These are phyloP conservation scores for Xylaria sp. DNA, from an alignment of 2,329 filamentous ascomycete species.

Conservation along the genomic window DNA sequence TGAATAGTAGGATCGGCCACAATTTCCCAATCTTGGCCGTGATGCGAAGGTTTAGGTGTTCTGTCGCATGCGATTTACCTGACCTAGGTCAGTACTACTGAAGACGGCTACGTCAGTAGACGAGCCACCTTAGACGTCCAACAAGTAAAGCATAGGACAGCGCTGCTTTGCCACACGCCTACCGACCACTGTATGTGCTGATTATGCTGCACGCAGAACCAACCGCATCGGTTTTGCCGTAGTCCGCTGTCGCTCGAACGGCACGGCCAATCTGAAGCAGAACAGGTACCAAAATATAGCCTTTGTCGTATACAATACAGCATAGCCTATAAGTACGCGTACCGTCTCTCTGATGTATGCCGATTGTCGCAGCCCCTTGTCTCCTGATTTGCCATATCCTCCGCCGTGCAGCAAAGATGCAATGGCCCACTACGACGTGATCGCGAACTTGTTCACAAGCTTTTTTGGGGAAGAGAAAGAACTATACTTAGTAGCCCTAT, in stretches of 20 bases:
- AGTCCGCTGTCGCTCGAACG: conserved; percentile 4
- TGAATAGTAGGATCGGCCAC: neutral
- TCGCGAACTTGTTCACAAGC: conserved; percentile 8
- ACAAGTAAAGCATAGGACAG: too few species aligned
- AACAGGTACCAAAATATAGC: neutral
- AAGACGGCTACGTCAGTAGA: neutral
- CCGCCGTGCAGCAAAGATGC: neutral
- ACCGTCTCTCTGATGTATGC: conserved; percentile 13
- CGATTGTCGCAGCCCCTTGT: conserved; percentile 5
- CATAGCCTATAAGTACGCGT: conserved; percentile 12
- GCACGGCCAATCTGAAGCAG: neutral
- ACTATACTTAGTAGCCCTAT: neutral
- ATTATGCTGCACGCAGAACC: neutral
- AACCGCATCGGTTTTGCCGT: neutral
- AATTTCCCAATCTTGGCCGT: neutral
- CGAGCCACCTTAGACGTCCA: too few species aligned
- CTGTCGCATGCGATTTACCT: conserved; percentile 22
- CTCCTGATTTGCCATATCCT: conserved; percentile 8
- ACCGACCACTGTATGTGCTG: neutral
- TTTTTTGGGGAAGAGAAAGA: conserved; percentile 7
- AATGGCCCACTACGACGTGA: conserved; percentile 2
- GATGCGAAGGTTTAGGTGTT: conserved; percentile 23
- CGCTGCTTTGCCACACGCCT: neutral
- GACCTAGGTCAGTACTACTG: conserved; percentile 6
- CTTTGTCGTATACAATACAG: neutral